These are phyloP conservation scores for Penicillium odoratum DNA, from an alignment of 495 filamentous ascomycete species.

Conservation along the genomic window DNA sequence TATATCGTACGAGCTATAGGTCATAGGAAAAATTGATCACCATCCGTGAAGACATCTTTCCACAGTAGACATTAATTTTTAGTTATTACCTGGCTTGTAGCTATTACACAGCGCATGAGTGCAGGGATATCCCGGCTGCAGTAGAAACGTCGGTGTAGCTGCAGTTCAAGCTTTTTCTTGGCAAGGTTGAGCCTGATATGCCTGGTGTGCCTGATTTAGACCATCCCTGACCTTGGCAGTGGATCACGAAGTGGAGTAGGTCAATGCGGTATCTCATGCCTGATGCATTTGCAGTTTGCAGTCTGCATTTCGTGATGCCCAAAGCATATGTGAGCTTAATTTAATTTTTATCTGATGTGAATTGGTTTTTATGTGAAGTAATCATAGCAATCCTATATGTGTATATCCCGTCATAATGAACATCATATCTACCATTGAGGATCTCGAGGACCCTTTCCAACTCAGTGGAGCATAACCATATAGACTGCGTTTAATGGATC, in stretches of 20 bases:
- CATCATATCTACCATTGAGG: too few species aligned
- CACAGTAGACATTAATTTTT: background rate
- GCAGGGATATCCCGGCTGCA: background rate
- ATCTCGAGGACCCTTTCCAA: too few species aligned
- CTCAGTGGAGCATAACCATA: too few species aligned
- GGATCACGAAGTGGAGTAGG: background rate
- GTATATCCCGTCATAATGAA: too few species aligned
- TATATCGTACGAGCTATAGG: conserved; percentile 21
- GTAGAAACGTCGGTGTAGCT: background rate
- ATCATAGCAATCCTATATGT: too few species aligned
- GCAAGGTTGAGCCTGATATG: background rate
- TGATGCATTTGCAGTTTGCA: background rate
- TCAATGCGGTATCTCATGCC: background rate
- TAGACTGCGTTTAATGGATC: too few species aligned
- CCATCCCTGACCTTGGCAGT: background rate
- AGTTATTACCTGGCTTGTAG: background rate
- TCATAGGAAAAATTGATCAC: conserved; percentile 26
- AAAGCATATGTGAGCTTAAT: background rate
- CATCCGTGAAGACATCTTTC: conserved; percentile 20
- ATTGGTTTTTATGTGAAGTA: too few species aligned
- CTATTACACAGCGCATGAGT: background rate
- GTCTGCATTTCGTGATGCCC: background rate
- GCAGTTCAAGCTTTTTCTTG: background rate
- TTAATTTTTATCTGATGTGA: background rate
- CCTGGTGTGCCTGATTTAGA: too few species aligned